Conservation (phyloP, 768 basidiomycete genomes). For the Suillus cothurnatus region DNA sequence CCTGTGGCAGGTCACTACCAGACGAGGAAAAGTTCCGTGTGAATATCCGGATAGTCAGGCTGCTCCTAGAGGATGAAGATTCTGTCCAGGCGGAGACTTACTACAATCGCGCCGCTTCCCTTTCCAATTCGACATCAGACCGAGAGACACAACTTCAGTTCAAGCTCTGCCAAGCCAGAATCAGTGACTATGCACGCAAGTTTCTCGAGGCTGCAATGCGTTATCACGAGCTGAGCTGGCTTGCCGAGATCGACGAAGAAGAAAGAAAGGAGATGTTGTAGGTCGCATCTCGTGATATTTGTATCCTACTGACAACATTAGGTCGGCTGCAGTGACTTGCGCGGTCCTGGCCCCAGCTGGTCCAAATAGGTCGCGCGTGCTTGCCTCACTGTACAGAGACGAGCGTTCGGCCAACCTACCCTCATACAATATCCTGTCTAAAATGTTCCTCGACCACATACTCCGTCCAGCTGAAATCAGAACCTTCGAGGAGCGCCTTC, state of each 20-base stretch:
- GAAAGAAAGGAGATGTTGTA: constrained; percentile 91
- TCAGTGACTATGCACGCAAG: constrained; percentile 88
- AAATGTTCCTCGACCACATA: constrained; percentile 99
- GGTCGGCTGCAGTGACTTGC: constrained; percentile 91
- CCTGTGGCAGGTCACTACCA: constrained; percentile 50
- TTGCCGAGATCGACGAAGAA: constrained; percentile 89
- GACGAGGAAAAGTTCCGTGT: constrained; percentile 88
- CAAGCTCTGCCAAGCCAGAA: constrained; percentile 92
- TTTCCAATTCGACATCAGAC: constrained; percentile 80
- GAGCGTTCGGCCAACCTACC: constrained; percentile 82
- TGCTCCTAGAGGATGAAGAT: constrained; percentile 95
- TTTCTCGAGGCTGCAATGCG: constrained; percentile 93
- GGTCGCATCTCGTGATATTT: constrained; percentile 32
- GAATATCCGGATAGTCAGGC: constrained; percentile 92
- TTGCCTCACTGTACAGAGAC: constrained; percentile 92
- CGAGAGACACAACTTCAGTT: constrained; percentile 80
- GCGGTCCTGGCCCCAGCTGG: constrained; percentile 97
- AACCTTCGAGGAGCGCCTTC: constrained; percentile 84
- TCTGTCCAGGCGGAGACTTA: constrained; percentile 98
- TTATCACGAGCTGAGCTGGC: constrained; percentile 94
- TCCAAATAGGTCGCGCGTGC: constrained; percentile 90
- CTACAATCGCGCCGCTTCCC: constrained; percentile 92
- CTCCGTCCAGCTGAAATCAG: constrained; percentile 87
- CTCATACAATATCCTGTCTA: constrained; percentile 88
- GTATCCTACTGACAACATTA: constrained; percentile 32